Base-by-base conservation (phyloP, 1,284 basidiomycete species). In the Volvariella surrecta region DNA sequence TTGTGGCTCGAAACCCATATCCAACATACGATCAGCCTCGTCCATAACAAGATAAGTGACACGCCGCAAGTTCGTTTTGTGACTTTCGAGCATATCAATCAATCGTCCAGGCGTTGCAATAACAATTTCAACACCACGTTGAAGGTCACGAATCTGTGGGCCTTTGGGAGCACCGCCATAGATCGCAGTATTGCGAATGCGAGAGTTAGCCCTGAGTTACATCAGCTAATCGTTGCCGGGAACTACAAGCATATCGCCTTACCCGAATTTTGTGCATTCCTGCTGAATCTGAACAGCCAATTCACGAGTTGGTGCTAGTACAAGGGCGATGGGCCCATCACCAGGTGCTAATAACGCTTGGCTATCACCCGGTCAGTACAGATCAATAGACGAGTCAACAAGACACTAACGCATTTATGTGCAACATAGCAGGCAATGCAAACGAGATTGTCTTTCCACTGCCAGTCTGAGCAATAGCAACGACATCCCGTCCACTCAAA, bases 1-100 rank as follows among this genome's bases (percentile, higher is more conserved):
- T 64, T 99, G 95, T 47, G 95, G 95, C 71, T 99, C 95, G 71
- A 99, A 99, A 78, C 95, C 93, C 92, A 95, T 95, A 70, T 95
- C 91, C 52, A 95, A 76, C 91, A 95, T 95, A 55, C 92, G 89
- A 70, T 98, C 95, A 45, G 95, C 95, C 67, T 99, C 96, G 65
- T 99, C 95, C 86, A 99, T 92, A 59, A 99, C 95, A 42, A 99
- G 77, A 68, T 99, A 99, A 34, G 95, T 99, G 46, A 99, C 78
- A 40, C 95, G 86, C 50, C 85, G 88, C 45, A 99, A 76, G 67
- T 98, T 98, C 41, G 93, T 98, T 71, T 97, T 97, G 60, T 89
- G 83, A 3, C 80, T 82, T 71, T 99, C 96, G 18, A 95, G 74
- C 92, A 95, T 94, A 60, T 95, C 91, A 54, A 95, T 95, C 42